Base-by-base conservation (phyloP, 2,329 filamentous ascomycete species). In the Talaromyces sp. region DNA sequence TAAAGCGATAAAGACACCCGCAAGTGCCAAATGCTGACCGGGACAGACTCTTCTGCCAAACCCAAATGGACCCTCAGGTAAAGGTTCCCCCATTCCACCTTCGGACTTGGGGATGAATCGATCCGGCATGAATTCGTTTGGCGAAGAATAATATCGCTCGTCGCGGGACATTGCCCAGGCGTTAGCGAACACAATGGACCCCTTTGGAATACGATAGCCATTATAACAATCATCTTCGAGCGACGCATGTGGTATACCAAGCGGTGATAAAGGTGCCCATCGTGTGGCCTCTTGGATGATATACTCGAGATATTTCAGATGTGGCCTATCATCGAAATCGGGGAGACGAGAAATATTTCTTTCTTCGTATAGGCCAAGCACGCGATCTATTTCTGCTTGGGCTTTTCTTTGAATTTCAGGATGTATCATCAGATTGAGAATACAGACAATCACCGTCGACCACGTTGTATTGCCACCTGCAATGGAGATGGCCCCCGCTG, bases 31-130 rank as follows among this genome's bases (percentile, higher is more conserved):
- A 14, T 47, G 16, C n/a, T 47, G 32, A 37, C 44, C 44, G 13
- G 44, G 32, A 24, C 44, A 47, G 19, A 37, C 44, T n/a, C 44
- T 47, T 17, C 44, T 36, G 8, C 44, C 44, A 37, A 47, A 47
- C 2, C 44, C 44, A 29, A 47, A 47, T 36, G 44, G 33, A 16
- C 44, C 44, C n/a, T 47, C 44, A n/a, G 44, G 44, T 37, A 47
- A 19, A 19, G 44, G 44, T 17, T 47, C 44, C 8, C 32, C 44
- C 14, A 11, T 37, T 1, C 44, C 44, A 8, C 44, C 32, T 27
- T 47, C 44, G 17, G 32, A 47, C 11, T 27, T 24, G 7, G 33
- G 13, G 1, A 47, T 37, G 17, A 24, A 47, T 24, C 44, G 20
- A n/a, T 37, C 20, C 2, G 44, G 44, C 4, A 27, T 17, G 32